Evolutionary conservation across 352 stramenopile species (phyloP).

Genomic region (Pythium brassicae): DNA sequence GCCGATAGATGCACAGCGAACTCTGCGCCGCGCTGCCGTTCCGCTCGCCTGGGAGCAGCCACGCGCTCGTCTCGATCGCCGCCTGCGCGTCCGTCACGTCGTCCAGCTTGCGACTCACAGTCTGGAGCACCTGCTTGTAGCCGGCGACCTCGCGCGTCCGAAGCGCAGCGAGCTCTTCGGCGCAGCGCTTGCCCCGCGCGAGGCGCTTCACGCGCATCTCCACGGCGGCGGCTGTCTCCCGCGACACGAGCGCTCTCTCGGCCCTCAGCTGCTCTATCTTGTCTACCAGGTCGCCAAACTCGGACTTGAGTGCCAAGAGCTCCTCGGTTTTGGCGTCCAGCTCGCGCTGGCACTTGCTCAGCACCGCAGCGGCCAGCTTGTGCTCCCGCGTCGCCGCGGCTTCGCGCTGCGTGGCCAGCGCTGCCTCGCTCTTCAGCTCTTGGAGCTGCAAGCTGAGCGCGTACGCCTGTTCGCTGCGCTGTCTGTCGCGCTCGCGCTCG

Average conservation of each 20-base stretch:
- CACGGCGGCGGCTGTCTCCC: conserved; percentile 32
- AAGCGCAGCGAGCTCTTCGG: conserved; percentile 48
- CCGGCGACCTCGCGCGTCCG: conserved; percentile 43
- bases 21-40: conserved; percentile 6
- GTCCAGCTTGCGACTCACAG: conserved; percentile 56
- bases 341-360: conserved; percentile 28
- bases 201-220: conserved; percentile 33
- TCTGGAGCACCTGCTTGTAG: conserved; percentile 63
- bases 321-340: conserved; percentile 41
- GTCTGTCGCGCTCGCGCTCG: conserved; percentile 30
- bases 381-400: conserved; percentile 37
- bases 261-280: conserved; percentile 33
- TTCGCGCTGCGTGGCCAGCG: conserved; percentile 44
- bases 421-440: conserved; percentile 31
- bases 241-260: conserved; percentile 37
- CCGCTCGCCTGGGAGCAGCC: conserved; percentile 11
- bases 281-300: conserved; percentile 64
- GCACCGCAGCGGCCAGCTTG: conserved; percentile 26
- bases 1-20: conserved; percentile 65
- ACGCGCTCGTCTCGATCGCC: conserved; percentile 23
- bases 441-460: conserved; percentile 35
- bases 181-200: conserved; percentile 30
- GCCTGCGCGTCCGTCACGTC: conserved; percentile 38
- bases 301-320: conserved; percentile 47
- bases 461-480: conserved; percentile 27